These are phyloP conservation scores for Acidomyces sp. DNA, from an alignment of 495 filamentous ascomycete species.

Conservation along the genomic window DNA sequence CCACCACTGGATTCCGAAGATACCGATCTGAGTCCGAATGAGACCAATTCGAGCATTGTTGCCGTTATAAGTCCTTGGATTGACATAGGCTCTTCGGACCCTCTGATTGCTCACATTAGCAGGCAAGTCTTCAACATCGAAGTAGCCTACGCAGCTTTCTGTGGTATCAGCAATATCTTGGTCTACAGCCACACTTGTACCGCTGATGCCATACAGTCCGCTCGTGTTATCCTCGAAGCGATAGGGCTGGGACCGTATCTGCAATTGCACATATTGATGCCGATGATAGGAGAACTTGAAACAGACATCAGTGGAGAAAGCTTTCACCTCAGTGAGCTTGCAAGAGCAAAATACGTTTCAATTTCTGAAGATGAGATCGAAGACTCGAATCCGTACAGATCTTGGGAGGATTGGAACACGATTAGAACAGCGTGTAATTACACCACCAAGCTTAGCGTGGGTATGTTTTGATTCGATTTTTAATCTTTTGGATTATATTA, in stretches of 20 bases:
- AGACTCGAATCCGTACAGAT: slow-evolving; percentile 41
- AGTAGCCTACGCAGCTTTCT: slow-evolving; percentile 87
- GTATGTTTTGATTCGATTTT: too few relatives aligned
- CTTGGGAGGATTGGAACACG: slow-evolving; percentile 90
- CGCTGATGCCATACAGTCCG: slow-evolving; percentile 52
- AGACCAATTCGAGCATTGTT: slow-evolving; percentile 55
- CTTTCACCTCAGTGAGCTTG: slow-evolving; percentile 46
- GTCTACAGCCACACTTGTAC: slow-evolving; percentile 58
- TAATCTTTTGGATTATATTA: too few relatives aligned
- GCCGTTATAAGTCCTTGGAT: slow-evolving; percentile 77
- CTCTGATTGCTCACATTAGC: slow-evolving; percentile 66
- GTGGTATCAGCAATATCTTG: slow-evolving; percentile 70
- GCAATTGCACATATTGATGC: slow-evolving; percentile 66
- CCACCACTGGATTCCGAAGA: slow-evolving; percentile 59
- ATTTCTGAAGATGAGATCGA: slow-evolving; percentile 30
- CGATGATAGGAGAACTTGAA: slow-evolving; percentile 55
- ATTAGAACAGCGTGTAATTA: slow-evolving; percentile 83
- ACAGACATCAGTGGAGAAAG: slow-evolving; percentile 37
- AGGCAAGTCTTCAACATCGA: slow-evolving; percentile 82
- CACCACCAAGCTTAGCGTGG: slow-evolving; percentile 64
- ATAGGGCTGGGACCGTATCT: slow-evolving; percentile 59
- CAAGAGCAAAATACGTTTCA: slow-evolving; percentile 39
- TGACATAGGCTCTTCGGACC: slow-evolving; percentile 72
- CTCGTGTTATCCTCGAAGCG: slow-evolving; percentile 69
- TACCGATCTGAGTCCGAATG: slow-evolving; percentile 58